Evolutionary conservation across 2,329 filamentous ascomycete genomes (phyloP), one percentile per base, ranked within the genome.

Genomic region (Aphanocladium album): DNA sequence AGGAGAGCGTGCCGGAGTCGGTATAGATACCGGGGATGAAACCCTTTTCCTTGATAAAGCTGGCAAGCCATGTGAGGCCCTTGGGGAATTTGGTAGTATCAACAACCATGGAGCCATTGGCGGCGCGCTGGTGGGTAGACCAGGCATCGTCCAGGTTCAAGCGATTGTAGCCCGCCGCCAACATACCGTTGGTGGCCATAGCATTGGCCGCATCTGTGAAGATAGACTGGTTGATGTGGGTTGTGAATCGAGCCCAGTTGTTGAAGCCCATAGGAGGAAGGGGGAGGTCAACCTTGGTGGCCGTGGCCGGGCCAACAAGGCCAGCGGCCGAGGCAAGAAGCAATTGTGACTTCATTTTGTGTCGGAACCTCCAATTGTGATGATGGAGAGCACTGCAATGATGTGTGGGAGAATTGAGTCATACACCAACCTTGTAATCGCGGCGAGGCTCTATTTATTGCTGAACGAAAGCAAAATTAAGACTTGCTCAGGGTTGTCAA

Each of bases 201-300:
- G 76, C 69, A 43, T 80, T 72, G 2, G 79, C 79, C 0, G 78
- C 80, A 7, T 77, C 69, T 7, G 74, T 72, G 61, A 82, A 81
- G 4, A 82, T 68, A 4, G 75, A 74, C 63, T 81, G 76, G 62
- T 80, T 81, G 23, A 81, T 73, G 54, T 76, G 73, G 65, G 77
- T 80, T 70, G 72, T 71, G 67, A 79, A 79, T 39, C 77, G 76
- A 1, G 78, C 71, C 79, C 80, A 82, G 64, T 78, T 79, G 67
- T 80, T 81, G 72, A 79, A 82, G 25, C 78, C 79, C 79, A 82
- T 82, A 11, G 79, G 79, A 1, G 79, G 77, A 1, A 65, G 54
- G 17, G 61, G 61, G 5, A 65, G 61, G 27, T 51, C 39, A 39
- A 53, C 41, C 16, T 52, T 19, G 35, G 35, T 45, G n/a, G 56